These are phyloP conservation scores for Tulasnella calospora DNA, from an alignment of 768 basidiomycete genomes.

Conservation along the genomic window DNA sequence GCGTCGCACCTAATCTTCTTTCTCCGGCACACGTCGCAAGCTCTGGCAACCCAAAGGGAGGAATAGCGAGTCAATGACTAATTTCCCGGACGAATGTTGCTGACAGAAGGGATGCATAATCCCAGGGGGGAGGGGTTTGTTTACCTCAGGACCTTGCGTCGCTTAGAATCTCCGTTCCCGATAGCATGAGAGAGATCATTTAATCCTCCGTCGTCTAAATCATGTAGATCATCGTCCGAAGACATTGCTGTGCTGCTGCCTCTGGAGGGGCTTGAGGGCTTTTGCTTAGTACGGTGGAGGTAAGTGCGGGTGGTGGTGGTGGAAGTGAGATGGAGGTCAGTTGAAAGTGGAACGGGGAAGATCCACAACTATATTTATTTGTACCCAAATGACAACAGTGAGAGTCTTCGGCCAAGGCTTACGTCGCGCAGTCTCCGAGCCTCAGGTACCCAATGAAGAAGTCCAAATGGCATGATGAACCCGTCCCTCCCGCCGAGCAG, in stretches of 20 bases:
- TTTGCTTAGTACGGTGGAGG: neutral
- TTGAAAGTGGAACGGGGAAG: conserved; percentile 1
- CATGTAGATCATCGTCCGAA: conserved; percentile 22
- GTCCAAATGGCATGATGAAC: neutral
- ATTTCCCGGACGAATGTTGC: neutral
- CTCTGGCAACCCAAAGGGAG: conserved; percentile 33
- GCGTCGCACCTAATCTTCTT: conserved; percentile 60
- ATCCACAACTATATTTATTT: conserved; percentile 3
- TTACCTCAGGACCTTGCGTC: conserved; percentile 20
- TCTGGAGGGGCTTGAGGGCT: neutral
- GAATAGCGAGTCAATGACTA: neutral
- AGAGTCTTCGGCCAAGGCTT: neutral
- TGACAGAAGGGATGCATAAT: neutral
- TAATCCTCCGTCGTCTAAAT: neutral
- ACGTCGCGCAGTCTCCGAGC: conserved; percentile 6
- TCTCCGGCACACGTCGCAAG: conserved; percentile 75
- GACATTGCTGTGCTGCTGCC: conserved; percentile 9
- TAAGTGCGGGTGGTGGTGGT: conserved; percentile 1
- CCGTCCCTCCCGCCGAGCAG: neutral
- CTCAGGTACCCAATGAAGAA: conserved; percentile 5
- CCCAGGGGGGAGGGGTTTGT: neutral
- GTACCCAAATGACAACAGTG: neutral
- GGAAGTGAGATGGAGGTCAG: neutral
- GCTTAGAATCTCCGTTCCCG: conserved; percentile 8
- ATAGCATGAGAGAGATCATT: conserved; percentile 1